A percentile compares a stretch with the other conserved stretches of the same genome.
phyloP scores from a whole-genome alignment of 495 filamentous ascomycete genomes.

The Staphylotrichum tortipilum region DNA sequence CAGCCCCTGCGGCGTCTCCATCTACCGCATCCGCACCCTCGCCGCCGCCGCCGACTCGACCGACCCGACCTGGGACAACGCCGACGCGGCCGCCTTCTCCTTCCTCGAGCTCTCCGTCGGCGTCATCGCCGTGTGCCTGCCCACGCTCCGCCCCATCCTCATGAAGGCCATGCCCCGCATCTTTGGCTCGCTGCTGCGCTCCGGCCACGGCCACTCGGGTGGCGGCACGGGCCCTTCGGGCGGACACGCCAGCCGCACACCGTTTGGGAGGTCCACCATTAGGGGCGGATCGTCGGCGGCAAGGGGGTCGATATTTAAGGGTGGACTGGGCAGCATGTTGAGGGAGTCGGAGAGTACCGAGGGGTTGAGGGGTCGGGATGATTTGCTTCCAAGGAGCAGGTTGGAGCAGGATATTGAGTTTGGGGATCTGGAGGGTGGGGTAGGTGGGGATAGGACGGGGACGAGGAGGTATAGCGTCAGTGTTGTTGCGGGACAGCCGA shows the following conservation, averaged over 20 bases:
- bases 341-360: slow-evolving; percentile 7
- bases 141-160: slow-evolving; percentile 39
- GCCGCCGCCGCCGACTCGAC: slow-evolving; percentile 30
- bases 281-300: neutral
- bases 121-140: slow-evolving; percentile 47
- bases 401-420: slow-evolving; percentile 2
- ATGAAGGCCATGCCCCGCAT: slow-evolving; percentile 13
- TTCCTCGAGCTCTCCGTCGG: slow-evolving; percentile 46
- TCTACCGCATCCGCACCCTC: slow-evolving; percentile 32
- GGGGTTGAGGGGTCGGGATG: neutral
- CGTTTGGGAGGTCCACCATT: neutral
- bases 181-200: slow-evolving; percentile 10
- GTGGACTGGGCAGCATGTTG: neutral
- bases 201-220: neutral
- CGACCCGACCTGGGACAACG: slow-evolving; percentile 36
- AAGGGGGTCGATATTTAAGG: neutral
- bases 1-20: slow-evolving; percentile 24
- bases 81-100: slow-evolving; percentile 47
- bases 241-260: neutral
- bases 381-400: neutral
- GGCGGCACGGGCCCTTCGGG: neutral
- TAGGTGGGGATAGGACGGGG: neutral
- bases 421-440: neutral
- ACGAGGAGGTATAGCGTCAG: slow-evolving; percentile 2
- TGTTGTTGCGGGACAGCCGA: slow-evolving; percentile 1